Percentiles rank a stretch among this genome's conserved stretches.
These are phyloP conservation scores for Colletotrichum echinochloae DNA, from an alignment of 2,329 filamentous ascomycete genomes.

Conservation along the genomic window DNA sequence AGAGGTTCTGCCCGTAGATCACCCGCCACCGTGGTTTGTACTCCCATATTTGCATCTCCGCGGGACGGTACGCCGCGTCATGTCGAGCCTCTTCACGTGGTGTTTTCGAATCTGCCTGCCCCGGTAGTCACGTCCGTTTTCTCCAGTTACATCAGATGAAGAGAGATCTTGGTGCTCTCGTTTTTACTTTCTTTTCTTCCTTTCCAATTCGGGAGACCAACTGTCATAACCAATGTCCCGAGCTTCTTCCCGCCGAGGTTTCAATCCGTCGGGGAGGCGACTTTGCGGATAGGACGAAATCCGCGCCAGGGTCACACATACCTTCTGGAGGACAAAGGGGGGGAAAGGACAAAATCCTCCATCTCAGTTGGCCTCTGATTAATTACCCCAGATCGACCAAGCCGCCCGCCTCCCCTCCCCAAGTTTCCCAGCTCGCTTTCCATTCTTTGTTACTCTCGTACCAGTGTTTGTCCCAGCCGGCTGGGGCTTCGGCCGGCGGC, in stretches of 20 bases:
- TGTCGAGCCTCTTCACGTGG: not conserved
- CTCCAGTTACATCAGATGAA: not conserved
- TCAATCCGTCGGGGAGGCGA: no score
- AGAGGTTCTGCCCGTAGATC: no score
- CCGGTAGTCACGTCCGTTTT: not conserved
- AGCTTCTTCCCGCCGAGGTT: no score
- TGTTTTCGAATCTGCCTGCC: not conserved
- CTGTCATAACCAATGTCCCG: constrained; percentile 22
- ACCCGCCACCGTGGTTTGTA: no score
- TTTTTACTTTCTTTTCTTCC: no score
- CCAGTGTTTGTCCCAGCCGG: not conserved
- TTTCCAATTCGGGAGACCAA: not conserved
- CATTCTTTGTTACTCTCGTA: not conserved
- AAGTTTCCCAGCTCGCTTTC: not conserved
- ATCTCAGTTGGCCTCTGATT: not conserved
- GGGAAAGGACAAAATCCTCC: constrained; percentile 5
- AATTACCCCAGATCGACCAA: constrained; percentile 3
- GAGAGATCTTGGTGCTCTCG: not conserved
- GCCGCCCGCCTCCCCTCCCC: not conserved
- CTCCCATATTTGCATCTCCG: no score
- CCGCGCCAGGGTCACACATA: not conserved
- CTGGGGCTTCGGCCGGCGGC: not conserved
- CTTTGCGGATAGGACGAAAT: constrained; percentile 1
- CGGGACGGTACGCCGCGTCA: constrained; percentile 18
- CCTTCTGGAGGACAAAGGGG: not conserved